Evolutionary conservation across 345 rosid genomes (phyloP).

Genomic region (Chamaenerion angustifolium): DNA sequence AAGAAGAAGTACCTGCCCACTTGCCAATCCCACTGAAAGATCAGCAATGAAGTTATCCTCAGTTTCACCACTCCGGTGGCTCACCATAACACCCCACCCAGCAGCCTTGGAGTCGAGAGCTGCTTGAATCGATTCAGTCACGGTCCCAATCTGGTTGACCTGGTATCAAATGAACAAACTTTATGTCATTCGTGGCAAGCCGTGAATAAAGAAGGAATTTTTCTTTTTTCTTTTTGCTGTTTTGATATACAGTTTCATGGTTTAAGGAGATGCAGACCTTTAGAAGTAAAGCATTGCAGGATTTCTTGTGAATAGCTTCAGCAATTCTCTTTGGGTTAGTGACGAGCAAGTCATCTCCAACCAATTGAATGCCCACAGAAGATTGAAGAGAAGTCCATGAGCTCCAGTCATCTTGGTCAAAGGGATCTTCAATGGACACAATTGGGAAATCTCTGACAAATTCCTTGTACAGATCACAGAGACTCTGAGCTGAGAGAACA

Average conservation of each 20-base stretch:
- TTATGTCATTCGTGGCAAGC: too few relatives aligned
- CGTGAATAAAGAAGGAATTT: too few relatives aligned
- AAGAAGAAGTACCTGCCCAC: slow-evolving; percentile 60
- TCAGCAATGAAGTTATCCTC: slow-evolving; percentile 96
- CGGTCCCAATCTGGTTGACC: slow-evolving; percentile 98
- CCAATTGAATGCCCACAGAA: slow-evolving; percentile 81
- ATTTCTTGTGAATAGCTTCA: slow-evolving; percentile 77
- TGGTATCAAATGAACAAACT: slow-evolving; percentile 15
- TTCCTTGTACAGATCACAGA: slow-evolving; percentile 69
- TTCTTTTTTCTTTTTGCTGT: too few relatives aligned
- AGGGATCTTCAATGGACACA: slow-evolving; percentile 91
- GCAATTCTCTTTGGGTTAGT: slow-evolving; percentile 93
- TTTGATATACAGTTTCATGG: too few relatives aligned
- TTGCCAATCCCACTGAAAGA: slow-evolving; percentile 91
- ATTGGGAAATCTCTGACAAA: slow-evolving; percentile 85
- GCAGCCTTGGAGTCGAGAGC: slow-evolving; percentile 97
- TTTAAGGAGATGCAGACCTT: slow-evolving; percentile 26
- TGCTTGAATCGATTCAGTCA: slow-evolving; percentile 88
- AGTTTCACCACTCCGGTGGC: slow-evolving; percentile 97
- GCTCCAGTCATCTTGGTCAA: slow-evolving; percentile 98
- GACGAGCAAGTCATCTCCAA: slow-evolving; percentile 92
- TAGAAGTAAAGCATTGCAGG: slow-evolving; percentile 83
- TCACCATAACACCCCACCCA: slow-evolving; percentile 99
- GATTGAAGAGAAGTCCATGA: slow-evolving; percentile 84
- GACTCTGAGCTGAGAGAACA: slow-evolving; percentile 64